Percentiles rank a stretch among this genome's conserved stretches.
Evolutionary conservation across 2,329 filamentous ascomycete species (phyloP).

Genomic region (Simplicillium sp.): DNA sequence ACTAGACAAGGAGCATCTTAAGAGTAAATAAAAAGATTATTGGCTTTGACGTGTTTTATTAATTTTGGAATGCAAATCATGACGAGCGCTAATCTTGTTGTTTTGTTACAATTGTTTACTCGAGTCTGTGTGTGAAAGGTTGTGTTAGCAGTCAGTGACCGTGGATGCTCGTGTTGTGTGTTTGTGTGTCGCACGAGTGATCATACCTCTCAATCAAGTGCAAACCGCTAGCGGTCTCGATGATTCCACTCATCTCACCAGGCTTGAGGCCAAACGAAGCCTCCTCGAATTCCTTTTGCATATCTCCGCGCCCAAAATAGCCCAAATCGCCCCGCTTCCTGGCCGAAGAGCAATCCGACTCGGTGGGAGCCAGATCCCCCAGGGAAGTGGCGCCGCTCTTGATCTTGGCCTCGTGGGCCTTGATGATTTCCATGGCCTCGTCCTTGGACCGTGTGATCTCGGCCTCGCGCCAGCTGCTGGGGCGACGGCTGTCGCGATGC

Average conservation of each 20-base stretch:
- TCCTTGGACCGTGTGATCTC: conserved; percentile 84
- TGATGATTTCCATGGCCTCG: conserved; percentile 71
- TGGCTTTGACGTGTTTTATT: background rate
- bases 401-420: conserved; percentile 68
- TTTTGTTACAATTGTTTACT: conserved; percentile 1
- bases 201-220: conserved; percentile 89
- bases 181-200: too few species aligned
- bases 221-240: conserved; percentile 87
- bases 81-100: conserved; percentile 1
- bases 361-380: conserved; percentile 76
- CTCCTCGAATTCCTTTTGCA: conserved; percentile 98
- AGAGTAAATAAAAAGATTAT: background rate
- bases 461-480: conserved; percentile 86
- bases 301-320: conserved; percentile 88
- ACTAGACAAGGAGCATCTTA: background rate
- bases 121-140: conserved; percentile 2
- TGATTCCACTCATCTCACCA: conserved; percentile 76
- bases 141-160: too few species aligned
- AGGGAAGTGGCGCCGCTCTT: conserved; percentile 57
- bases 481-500: conserved; percentile 78
- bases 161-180: background rate
- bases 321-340: conserved; percentile 91
- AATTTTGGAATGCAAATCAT: background rate
- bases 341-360: conserved; percentile 93
- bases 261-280: conserved; percentile 84